These are phyloP conservation scores for Breynia disticha DNA, from an alignment of 441 rosid genomes.

Conservation along the genomic window DNA sequence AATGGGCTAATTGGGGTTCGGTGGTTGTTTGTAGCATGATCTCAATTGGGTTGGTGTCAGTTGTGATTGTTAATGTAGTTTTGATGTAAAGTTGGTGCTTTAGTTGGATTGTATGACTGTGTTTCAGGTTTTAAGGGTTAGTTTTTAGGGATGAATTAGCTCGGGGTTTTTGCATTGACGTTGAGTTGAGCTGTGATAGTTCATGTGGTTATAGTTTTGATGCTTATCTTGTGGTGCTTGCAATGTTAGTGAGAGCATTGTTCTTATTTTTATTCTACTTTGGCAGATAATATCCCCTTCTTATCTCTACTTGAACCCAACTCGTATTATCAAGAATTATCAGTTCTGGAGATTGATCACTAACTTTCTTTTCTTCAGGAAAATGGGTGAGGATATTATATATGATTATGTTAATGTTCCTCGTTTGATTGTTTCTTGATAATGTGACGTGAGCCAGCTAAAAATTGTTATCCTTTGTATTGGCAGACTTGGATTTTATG, in stretches of 20 bases:
- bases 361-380: slow-evolving; percentile 87
- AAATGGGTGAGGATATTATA: slow-evolving; percentile 54
- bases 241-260: neutral
- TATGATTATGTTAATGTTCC: neutral
- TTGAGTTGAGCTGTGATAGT: neutral
- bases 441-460: neutral
- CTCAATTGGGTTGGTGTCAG: neutral
- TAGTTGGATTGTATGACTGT: neutral
- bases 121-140: neutral
- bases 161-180: neutral
- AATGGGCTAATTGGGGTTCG: too few relatives aligned
- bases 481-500: slow-evolving; percentile 89
- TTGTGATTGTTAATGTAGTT: neutral
- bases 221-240: neutral
- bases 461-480: slow-evolving; percentile 12
- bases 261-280: slow-evolving; percentile 7
- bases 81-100: too few relatives aligned
- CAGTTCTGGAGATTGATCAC: slow-evolving; percentile 98
- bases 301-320: slow-evolving; percentile 79
- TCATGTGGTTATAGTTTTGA: neutral
- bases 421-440: neutral
- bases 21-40: neutral
- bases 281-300: slow-evolving; percentile 87
- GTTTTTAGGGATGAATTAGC: too few relatives aligned
- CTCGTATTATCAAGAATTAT: slow-evolving; percentile 73